Evolutionary conservation across 108 stramenopile species (phyloP).

Genomic region (Mediolabrus comicus): DNA sequence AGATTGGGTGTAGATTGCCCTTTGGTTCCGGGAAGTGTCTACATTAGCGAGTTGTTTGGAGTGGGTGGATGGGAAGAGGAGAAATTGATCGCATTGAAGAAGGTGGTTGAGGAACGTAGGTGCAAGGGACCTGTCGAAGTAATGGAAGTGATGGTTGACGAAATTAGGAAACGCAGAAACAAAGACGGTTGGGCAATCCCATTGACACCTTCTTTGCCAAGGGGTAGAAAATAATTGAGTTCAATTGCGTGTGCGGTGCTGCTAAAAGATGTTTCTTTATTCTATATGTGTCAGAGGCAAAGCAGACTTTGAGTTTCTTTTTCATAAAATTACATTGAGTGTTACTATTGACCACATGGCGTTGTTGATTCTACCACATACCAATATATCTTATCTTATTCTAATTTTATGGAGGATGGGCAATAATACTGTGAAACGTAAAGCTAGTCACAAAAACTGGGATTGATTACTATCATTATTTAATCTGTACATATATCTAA

Average conservation of each 20-base stretch:
- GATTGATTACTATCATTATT: too few species aligned
- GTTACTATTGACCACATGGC: too few species aligned
- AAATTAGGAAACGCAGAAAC: conserved; percentile 27
- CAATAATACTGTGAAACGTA: too few species aligned
- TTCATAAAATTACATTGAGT: too few species aligned
- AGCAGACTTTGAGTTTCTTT: too few species aligned
- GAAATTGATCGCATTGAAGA: conserved; percentile 40
- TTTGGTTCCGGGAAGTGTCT: conserved; percentile 44
- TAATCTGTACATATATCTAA: too few species aligned
- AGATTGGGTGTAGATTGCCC: conserved; percentile 54
- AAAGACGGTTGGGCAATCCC: conserved; percentile 43
- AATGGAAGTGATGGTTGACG: conserved; percentile 43
- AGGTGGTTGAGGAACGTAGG: conserved; percentile 6
- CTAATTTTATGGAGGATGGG: too few species aligned
- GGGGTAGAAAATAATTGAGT: conserved; percentile 4
- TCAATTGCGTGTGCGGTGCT: not conserved
- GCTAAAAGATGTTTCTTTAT: too few species aligned
- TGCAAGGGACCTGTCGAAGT: conserved; percentile 50
- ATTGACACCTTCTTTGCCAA: conserved; percentile 38
- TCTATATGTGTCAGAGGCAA: too few species aligned
- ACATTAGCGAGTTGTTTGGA: conserved; percentile 52
- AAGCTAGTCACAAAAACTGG: too few species aligned
- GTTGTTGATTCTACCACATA: too few species aligned
- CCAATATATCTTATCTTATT: too few species aligned
- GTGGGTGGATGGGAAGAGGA: conserved; percentile 59